Base-by-base conservation (phyloP, 768 basidiomycete species). In the Auriscalpium vulgare region DNA sequence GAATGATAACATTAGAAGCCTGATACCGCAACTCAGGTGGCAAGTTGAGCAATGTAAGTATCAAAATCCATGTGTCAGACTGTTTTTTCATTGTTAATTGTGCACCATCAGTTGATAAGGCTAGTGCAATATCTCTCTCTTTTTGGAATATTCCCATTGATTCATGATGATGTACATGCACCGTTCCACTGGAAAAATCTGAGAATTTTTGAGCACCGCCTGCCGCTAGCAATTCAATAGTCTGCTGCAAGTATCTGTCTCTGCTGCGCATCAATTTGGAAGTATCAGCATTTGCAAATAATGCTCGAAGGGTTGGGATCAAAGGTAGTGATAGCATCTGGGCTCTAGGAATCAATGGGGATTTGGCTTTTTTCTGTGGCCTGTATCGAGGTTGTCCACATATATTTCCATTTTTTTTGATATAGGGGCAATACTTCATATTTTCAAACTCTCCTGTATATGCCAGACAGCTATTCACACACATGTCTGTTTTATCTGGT, bases 11-110 rank as follows among this genome's bases (percentile, higher is more conserved):
- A 53, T 43, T 43, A 5, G 10, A 13, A 19, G 51, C 37, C n/a
- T 23, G 10, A 44, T 53, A 44, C 8, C 51, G 40, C 11, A 37
- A 16, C 19, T 53, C 51, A 23, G 51, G 51, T 53, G 51, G 51
- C 13, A 53, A 23, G 38, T 65, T 67, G 19, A 68, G 57, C 8
- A 68, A 29, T 9, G 63, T 59, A 1, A 67, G 14, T 35, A 65
- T 59, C 4, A 66, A 11, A 29, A 69, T 47, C 65, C 63, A 69
- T 2, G 61, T 63, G 46, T 68, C 63, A 9, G 66, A 69, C 44
- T 69, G 67, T 51, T 71, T 71, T 51, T 71, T 71, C 63, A 69
- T 62, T 23, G 69, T 69, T 17, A 71, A 56, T 55, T 69, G 68
- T 3, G 69, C 69, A 50, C 11, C 60, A 54, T 70, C 57, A 45